Base-by-base conservation (phyloP, 148 eudicot genomes). In the Arctostaphylos glauca region DNA sequence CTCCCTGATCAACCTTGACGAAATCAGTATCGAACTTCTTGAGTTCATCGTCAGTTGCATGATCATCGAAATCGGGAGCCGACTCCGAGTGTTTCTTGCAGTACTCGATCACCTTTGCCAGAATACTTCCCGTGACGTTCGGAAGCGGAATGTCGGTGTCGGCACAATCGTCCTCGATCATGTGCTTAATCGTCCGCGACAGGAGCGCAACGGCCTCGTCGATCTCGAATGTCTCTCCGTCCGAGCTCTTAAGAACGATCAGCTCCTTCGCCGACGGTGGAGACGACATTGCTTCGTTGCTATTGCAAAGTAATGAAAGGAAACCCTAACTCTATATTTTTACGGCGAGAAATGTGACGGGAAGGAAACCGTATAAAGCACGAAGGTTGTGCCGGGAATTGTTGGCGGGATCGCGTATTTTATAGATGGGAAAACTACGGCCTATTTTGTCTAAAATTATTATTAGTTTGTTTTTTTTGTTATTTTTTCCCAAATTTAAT, bases 41-140 rank as follows among this genome's bases (percentile, higher is more conserved):
- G 81, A 85, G 84, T 0, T 55, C 72, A 2, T 81, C 84, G 7
- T 46, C 56, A 23, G 25, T 5, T 66, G 77, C 77, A 13, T 9
- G 77, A 18, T 79, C 82, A 1, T 78, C 81, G 3, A 76, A 19
- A 23, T 41, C 31, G 3, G 75, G 23, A 38, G 60, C 14, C 66
- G 66, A 59, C 48, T 87, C 76, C 41, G 76, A 70, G 21, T 83
- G 87, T n/a, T 75, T 73, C 64, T 74, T 86, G 86, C 90, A 88
- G 80, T 86, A 88, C 62, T 88, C 86, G 74, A 89, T 85, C 50
- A 81, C 82, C 74, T 77, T 85, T 3, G 83, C 48, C 44, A 86
- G 64, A 3, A 78, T 71, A 8, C 44, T 25, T 52, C 87, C 55
- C 9, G 82, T 76, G 38, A 89, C 91, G 23, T 83, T 87, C 5